Conservation (phyloP, 2,329 filamentous ascomycete species). For the Epichloe sylvatica region DNA sequence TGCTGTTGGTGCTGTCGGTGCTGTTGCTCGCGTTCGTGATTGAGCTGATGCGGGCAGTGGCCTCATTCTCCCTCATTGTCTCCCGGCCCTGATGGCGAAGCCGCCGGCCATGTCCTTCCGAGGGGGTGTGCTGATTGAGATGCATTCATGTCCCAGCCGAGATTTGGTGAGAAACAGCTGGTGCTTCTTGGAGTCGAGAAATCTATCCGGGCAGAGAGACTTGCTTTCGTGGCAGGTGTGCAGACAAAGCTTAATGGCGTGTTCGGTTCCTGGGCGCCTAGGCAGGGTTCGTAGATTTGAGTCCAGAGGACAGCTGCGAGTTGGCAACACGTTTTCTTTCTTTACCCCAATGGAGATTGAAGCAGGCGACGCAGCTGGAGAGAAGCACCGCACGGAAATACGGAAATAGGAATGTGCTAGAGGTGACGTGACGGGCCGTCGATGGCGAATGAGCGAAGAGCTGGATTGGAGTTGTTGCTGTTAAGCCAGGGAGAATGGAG, state of each 20-base stretch:
- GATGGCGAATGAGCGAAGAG: neutral
- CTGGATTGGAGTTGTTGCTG: no score
- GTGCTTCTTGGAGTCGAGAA: neutral
- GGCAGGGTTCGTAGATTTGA: neutral
- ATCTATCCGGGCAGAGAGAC: neutral
- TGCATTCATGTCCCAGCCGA: conserved; percentile 21
- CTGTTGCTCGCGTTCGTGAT: conserved; percentile 31
- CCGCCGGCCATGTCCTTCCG: conserved; percentile 18
- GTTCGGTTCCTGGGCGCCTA: neutral
- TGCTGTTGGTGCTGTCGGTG: conserved; percentile 53
- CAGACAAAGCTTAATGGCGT: neutral
- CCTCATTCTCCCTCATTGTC: conserved; percentile 57
- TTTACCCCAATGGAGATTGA: neutral
- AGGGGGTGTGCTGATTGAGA: conserved; percentile 9
- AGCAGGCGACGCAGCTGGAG: neutral
- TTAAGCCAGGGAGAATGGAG: no score
- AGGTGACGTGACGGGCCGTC: neutral
- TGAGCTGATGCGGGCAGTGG: conserved; percentile 42
- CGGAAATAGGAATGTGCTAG: neutral
- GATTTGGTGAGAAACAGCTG: neutral
- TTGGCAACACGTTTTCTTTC: no score
- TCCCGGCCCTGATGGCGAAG: conserved; percentile 21
- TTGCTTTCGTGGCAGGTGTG: neutral
- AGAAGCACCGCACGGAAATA: neutral
- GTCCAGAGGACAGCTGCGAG: neutral